phyloP scores from a whole-genome alignment of 176 grass and related monocot genomes.

The Luzula sylvatica region DNA sequence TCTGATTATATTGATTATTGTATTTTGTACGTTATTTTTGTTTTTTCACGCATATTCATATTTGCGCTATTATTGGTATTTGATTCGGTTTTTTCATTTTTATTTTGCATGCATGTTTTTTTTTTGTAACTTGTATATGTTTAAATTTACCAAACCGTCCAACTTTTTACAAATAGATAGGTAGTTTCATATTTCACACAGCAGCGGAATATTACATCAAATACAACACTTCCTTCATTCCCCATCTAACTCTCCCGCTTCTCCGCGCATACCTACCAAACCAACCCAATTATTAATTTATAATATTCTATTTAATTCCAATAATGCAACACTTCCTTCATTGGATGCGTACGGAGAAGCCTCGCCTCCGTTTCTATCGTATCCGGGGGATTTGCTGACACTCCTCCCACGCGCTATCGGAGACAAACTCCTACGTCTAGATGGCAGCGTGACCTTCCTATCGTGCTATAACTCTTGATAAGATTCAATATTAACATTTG shows the following conservation, averaged over 20 bases:
- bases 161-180: no score
- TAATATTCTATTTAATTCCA: neutral
- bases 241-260: constrained; percentile 61
- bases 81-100: no score
- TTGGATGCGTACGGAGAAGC: constrained; percentile 44
- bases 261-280: constrained; percentile 28
- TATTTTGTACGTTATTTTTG: no score
- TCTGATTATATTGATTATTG: no score
- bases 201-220: constrained; percentile 25
- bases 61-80: no score
- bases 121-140: no score
- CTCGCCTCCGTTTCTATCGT: constrained; percentile 18
- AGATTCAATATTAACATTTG: neutral
- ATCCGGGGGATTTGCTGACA: no score
- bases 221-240: constrained; percentile 10
- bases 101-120: no score
- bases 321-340: constrained; percentile 32
- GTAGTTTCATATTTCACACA: no score
- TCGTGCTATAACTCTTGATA: constrained; percentile 74
- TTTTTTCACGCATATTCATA: no score
- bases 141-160: no score
- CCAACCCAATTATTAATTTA: neutral
- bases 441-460: constrained; percentile 64
- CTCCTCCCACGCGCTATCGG: no score
- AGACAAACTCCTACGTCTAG: constrained; percentile 52